Evolutionary conservation across 257 asterid species (phyloP).

Genomic region (Gynochthodes officinalis): DNA sequence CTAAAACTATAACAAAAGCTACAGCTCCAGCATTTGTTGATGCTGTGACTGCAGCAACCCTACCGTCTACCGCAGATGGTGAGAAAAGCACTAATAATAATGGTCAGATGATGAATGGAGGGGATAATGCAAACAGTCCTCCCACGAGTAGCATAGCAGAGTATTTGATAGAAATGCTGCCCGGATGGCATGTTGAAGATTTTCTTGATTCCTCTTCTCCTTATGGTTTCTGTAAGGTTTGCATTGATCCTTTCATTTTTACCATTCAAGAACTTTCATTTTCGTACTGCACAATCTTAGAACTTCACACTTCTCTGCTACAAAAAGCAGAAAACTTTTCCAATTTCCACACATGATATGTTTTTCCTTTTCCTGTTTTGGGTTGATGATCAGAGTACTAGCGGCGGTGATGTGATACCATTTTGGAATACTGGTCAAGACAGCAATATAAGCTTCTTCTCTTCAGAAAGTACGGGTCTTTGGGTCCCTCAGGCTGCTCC

Average conservation of each 20-base stretch:
- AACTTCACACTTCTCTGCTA: not conserved
- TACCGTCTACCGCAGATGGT: constrained; percentile 1
- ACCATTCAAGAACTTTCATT: not conserved
- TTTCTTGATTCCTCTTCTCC: constrained; percentile 59
- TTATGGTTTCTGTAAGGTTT: constrained; percentile 53
- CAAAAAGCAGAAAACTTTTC: not conserved
- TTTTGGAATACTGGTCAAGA: constrained; percentile 48
- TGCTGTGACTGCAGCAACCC: constrained; percentile 10
- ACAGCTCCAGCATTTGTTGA: constrained; percentile 19
- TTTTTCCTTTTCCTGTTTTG: not conserved
- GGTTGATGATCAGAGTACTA: constrained; percentile 34
- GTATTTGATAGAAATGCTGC: constrained; percentile 66
- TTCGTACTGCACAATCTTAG: not conserved
- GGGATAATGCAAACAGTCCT: constrained; percentile 11
- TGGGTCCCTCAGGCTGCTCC: constrained; percentile 70
- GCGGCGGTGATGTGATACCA: constrained; percentile 43
- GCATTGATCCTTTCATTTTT: constrained; percentile 14
- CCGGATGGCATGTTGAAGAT: constrained; percentile 94
- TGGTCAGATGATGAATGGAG: constrained; percentile 22
- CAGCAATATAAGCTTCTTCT: constrained; percentile 26
- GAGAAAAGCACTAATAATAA: constrained; percentile 6
- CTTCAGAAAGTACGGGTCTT: constrained; percentile 42
- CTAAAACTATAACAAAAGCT: constrained; percentile 19
- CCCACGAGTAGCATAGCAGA: constrained; percentile 71
- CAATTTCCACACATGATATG: constrained; percentile 1